Evolutionary conservation across 2,329 filamentous ascomycete genomes (phyloP).

Genomic region (Ceratocystis albifundus): DNA sequence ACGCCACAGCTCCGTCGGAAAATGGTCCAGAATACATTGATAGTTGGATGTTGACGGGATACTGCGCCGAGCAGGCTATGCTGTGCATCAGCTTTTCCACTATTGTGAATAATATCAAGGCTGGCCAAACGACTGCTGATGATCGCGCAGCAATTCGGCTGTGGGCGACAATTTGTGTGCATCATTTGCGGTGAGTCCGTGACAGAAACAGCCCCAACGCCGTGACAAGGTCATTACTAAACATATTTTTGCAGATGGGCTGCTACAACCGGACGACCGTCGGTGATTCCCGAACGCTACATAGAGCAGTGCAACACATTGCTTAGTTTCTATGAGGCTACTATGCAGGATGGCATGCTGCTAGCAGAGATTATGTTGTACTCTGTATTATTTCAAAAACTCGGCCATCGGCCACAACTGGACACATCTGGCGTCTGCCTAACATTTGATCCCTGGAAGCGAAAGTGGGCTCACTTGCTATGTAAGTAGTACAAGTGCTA

Average conservation of each 20-base stretch:
- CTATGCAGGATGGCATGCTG: constrained; percentile 34
- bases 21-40: constrained; percentile 32
- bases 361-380: constrained; percentile 34
- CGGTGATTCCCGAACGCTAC: constrained; percentile 32
- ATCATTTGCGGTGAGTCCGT: constrained; percentile 30
- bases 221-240: neutral
- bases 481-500: constrained; percentile 16
- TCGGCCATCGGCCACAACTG: constrained; percentile 28
- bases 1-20: constrained; percentile 25
- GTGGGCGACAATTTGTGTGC: constrained; percentile 32
- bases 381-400: constrained; percentile 31
- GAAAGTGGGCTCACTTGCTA: constrained; percentile 21
- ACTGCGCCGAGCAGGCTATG: constrained; percentile 36
- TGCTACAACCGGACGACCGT: constrained; percentile 33
- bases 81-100: constrained; percentile 35
- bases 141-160: constrained; percentile 30
- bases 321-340: constrained; percentile 33
- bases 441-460: constrained; percentile 22
- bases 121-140: constrained; percentile 28
- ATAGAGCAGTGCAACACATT: constrained; percentile 34
- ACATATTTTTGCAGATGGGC: constrained; percentile 30
- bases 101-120: constrained; percentile 31
- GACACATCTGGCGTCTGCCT: constrained; percentile 27
- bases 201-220: neutral
- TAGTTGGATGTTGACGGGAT: constrained; percentile 35